phyloP scores from a whole-genome alignment of 2,329 filamentous ascomycete species.

The Teratosphaeria epicoccoides region DNA sequence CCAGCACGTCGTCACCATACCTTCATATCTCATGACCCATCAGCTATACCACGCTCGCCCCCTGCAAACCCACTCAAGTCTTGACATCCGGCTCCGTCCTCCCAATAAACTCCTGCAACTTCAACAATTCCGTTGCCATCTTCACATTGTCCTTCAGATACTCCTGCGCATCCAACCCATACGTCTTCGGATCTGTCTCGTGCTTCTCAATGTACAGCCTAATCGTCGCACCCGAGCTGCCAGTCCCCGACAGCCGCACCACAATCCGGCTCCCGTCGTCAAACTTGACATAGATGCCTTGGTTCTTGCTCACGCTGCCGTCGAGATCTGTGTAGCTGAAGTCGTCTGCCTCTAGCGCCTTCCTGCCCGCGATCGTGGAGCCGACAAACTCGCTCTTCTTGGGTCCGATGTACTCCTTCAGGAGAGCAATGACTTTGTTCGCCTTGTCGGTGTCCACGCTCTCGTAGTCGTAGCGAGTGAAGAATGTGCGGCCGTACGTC shows the following conservation, averaged over 20 bases:
- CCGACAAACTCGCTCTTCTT: constrained; percentile 67
- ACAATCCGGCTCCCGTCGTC: constrained; percentile 91
- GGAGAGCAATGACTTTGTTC: constrained; percentile 74
- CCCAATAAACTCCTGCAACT: constrained; percentile 88
- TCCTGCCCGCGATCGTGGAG: constrained; percentile 69
- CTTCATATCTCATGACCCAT: background rate
- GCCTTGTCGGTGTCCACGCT: constrained; percentile 84
- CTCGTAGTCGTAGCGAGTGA: constrained; percentile 98
- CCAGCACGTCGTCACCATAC: background rate
- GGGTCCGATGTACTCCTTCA: constrained; percentile 64
- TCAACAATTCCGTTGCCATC: constrained; percentile 72
- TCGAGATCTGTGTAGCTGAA: constrained; percentile 99
- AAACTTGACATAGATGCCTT: constrained; percentile 91
- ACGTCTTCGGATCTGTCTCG: constrained; percentile 67
- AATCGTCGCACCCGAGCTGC: constrained; percentile 90
- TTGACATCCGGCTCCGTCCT: constrained; percentile 91
- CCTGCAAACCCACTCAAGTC: constrained; percentile 46
- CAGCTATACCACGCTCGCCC: background rate
- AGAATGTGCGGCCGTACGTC: constrained; percentile 93
- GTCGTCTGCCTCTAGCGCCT: constrained; percentile 81
- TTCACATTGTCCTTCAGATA: constrained; percentile 86
- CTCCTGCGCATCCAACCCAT: constrained; percentile 75
- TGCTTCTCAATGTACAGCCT: constrained; percentile 96
- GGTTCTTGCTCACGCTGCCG: constrained; percentile 87
- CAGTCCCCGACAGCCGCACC: constrained; percentile 87